Evolutionary conservation across 768 basidiomycete genomes (phyloP).

Genomic region (Multifurca ochricompacta): DNA sequence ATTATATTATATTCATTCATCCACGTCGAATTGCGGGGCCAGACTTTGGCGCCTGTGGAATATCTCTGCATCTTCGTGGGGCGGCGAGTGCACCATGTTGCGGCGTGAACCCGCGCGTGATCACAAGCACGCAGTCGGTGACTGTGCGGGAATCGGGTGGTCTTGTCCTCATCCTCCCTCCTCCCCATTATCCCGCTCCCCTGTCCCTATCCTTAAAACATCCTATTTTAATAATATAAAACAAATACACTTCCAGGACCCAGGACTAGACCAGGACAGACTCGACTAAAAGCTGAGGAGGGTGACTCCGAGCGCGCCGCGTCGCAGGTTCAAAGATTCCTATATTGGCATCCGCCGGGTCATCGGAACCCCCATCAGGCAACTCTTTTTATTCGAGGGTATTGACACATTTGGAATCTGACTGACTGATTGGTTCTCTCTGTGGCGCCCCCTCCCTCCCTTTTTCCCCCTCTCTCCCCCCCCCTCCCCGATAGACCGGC

Average conservation of each 20-base stretch:
- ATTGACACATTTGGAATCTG: conserved; percentile 5
- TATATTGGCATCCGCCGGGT: not conserved
- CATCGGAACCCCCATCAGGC: too few relatives aligned
- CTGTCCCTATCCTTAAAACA: too few relatives aligned
- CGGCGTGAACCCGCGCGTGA: conserved; percentile 1
- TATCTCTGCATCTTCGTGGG: not conserved
- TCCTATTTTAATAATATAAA: too few relatives aligned
- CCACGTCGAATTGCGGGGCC: conserved; percentile 1
- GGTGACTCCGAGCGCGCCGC: too few relatives aligned
- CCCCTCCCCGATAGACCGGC: not conserved
- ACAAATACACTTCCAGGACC: too few relatives aligned
- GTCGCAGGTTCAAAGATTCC: not conserved
- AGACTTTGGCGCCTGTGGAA: conserved; percentile 3
- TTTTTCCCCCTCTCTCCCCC: not conserved
- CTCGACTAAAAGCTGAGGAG: too few relatives aligned
- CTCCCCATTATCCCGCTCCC: too few relatives aligned
- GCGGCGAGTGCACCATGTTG: not conserved
- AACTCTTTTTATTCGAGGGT: not conserved
- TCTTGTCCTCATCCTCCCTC: not conserved
- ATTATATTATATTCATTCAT: not conserved
- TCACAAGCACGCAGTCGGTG: not conserved
- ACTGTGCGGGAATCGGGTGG: not conserved
- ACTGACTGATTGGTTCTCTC: not conserved
- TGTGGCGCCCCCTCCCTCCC: not conserved
- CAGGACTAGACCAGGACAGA: too few relatives aligned